These are phyloP conservation scores for Penium margaritaceum DNA, from an alignment of 139 green algal species.

Conservation along the genomic window DNA sequence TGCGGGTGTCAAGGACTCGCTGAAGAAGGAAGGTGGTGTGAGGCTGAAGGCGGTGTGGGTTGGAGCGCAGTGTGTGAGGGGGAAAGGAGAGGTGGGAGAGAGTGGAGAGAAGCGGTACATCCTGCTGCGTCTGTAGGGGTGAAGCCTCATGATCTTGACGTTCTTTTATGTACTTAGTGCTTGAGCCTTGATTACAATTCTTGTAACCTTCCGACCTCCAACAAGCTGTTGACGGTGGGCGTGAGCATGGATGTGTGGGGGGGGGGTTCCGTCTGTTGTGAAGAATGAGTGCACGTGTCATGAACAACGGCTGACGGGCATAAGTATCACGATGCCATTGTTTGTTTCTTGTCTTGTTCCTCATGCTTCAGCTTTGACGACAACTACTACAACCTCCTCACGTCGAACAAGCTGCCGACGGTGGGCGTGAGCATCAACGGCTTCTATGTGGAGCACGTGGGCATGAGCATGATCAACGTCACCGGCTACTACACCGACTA, in stretches of 20 bases:
- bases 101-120: no score
- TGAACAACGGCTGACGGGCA: no score
- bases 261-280: no score
- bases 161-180: not conserved
- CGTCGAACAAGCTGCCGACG: not conserved
- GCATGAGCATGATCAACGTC: not conserved
- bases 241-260: no score
- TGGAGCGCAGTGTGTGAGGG: no score
- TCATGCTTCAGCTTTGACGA: not conserved
- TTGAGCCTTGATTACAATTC: not conserved
- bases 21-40: not conserved
- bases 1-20: not conserved
- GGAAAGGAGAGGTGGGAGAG: no score
- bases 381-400: constrained; percentile 5
- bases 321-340: no score
- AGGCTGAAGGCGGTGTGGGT: not conserved
- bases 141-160: not conserved
- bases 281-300: no score
- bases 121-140: not conserved
- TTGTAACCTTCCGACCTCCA: not conserved
- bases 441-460: constrained; percentile 19
- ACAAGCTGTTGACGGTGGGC: no score
- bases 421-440: constrained; percentile 21
- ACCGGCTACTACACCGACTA: constrained; percentile 26
- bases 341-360: not conserved